Base-by-base conservation (phyloP, 495 filamentous ascomycete species). In the Aspergillus sparsus region DNA sequence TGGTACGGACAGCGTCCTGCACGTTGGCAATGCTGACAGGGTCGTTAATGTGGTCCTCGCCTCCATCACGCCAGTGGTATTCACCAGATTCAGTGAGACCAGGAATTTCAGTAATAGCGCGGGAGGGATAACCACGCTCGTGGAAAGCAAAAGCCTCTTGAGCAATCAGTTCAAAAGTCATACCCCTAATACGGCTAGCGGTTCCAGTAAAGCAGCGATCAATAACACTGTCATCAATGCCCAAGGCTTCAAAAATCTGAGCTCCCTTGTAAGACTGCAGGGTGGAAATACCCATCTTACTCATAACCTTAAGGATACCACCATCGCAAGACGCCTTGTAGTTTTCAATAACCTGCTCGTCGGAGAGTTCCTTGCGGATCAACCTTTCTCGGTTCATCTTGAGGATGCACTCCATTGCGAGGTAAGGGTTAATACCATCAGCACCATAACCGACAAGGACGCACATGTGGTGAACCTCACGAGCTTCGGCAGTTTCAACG, bases 281-380 rank as follows among this genome's bases (percentile, higher is more conserved):
- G 47, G 94, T 99, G 10, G 94, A 99, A 66, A 99, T 99, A 77
- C 94, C 94, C 94, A 99, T 99, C 82, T 99, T 99, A 77, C 91
- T 96, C 94, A 99, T 99, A 70, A 99, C 94, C 80, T 99, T 99
- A 58, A 99, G 82, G 61, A 99, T 97, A 75, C 94, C 94, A 66
- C 94, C 94, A 67, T 98, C 95, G 68, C 91, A 95, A 49, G 94
- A 99, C 68, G 94, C 90, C 80, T 95, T 96, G 82, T 98, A 99
- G 77, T 99, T 99, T 60, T 89, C 86, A 61, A 99, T 90, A 53
- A 98, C 86, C 61, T 86, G 82, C 49, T 96, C 91, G 60, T 95
- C 87, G 21, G 84, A 80, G 18, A 98, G 78, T 67, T 93, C 87
- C 81, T 95, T 95, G 68, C 92, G 88, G 72, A 99, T 95, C 58